A percentile compares a stretch with the other conserved stretches of the same genome.
Evolutionary conservation across 1,139 yeast genomes (phyloP).

Genomic region (Scheffersomyces illinoinensis): DNA sequence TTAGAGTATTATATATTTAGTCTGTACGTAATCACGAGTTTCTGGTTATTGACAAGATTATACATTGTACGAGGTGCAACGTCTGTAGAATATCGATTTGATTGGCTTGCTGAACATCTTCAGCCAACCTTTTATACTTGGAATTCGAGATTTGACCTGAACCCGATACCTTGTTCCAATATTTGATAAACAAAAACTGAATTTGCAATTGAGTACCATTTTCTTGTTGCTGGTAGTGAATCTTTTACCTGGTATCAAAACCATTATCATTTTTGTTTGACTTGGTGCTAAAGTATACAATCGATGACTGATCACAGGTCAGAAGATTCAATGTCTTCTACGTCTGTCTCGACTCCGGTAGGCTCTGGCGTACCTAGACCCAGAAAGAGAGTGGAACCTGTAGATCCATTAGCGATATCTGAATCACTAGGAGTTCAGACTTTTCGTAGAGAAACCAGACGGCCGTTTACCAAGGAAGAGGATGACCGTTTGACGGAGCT

Average conservation of each 20-base stretch:
- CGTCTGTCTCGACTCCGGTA: background rate
- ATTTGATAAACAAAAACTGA: too few species aligned
- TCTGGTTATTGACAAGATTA: background rate
- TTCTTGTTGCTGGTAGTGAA: background rate
- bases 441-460: slow-evolving; percentile 59
- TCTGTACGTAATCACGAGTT: background rate
- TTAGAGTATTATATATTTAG: background rate
- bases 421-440: slow-evolving; percentile 78
- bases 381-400: slow-evolving; percentile 26
- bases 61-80: background rate
- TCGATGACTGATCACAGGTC: background rate
- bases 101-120: background rate
- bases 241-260: background rate
- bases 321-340: background rate
- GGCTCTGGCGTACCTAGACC: background rate
- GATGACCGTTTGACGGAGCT: slow-evolving; percentile 47
- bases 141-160: background rate
- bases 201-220: too few species aligned
- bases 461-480: slow-evolving; percentile 70
- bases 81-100: background rate
- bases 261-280: background rate
- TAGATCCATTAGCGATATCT: slow-evolving; percentile 69
- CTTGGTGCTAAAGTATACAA: background rate
- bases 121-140: background rate
- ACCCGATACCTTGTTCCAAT: background rate